phyloP scores from a whole-genome alignment of 805 yeast species.

The Lipomyces chichibuensis region DNA sequence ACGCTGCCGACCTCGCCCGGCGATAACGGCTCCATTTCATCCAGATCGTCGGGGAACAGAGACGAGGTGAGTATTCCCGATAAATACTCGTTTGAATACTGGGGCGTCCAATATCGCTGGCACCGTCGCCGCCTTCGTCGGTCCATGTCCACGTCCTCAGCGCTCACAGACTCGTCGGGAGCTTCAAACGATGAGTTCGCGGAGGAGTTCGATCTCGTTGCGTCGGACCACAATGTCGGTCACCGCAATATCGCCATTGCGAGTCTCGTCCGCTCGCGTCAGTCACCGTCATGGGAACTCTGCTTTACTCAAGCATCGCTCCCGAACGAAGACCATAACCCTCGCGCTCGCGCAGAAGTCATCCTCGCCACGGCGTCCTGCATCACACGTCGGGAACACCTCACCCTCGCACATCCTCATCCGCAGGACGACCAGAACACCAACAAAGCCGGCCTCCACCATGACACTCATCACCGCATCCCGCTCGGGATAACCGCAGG shows the following conservation, averaged over 20 bases:
- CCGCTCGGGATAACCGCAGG: conserved; percentile 4
- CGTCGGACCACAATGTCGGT: neutral
- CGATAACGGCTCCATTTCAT: neutral
- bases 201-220: neutral
- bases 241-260: neutral
- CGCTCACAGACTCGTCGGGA: neutral
- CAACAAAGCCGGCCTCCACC: neutral
- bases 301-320: neutral
- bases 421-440: neutral
- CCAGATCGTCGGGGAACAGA: neutral
- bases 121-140: conserved; percentile 1
- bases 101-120: conserved; percentile 8
- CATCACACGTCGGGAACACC: neutral
- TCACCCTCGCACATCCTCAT: neutral
- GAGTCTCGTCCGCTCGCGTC: neutral
- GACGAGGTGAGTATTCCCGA: neutral
- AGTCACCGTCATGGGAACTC: neutral
- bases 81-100: conserved; percentile 6
- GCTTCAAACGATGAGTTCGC: neutral
- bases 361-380: conserved; percentile 2
- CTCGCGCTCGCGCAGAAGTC: neutral
- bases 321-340: neutral
- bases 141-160: neutral
- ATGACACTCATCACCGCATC: neutral
- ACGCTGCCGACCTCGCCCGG: neutral